phyloP scores from a whole-genome alignment of 2,329 filamentous ascomycete species.

The Hypocrella siamensis region DNA sequence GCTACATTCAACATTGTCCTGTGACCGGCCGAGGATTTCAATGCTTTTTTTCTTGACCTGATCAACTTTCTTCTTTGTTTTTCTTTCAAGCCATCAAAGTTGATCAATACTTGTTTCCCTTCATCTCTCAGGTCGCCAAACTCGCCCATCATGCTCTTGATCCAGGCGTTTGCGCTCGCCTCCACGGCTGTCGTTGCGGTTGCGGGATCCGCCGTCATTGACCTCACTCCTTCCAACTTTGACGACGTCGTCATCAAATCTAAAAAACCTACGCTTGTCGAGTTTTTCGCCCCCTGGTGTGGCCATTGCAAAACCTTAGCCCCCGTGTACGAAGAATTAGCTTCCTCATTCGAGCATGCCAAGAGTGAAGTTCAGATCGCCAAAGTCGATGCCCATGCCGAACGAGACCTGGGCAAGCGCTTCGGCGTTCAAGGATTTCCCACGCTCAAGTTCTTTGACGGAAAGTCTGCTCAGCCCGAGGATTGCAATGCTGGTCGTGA shows the following conservation, averaged over 20 bases:
- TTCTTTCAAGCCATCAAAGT: background rate
- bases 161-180: slow-evolving; percentile 45
- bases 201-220: slow-evolving; percentile 71
- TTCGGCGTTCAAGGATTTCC: slow-evolving; percentile 92
- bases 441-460: slow-evolving; percentile 95
- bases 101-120: background rate
- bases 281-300: slow-evolving; percentile 98
- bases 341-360: slow-evolving; percentile 52
- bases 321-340: slow-evolving; percentile 87
- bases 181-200: slow-evolving; percentile 38
- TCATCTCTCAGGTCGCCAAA: slow-evolving; percentile 1
- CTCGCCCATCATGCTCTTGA: slow-evolving; percentile 31
- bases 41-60: background rate
- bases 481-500: slow-evolving; percentile 84
- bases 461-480: slow-evolving; percentile 69
- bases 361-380: slow-evolving; percentile 67
- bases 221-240: slow-evolving; percentile 83
- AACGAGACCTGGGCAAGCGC: slow-evolving; percentile 69
- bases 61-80: background rate
- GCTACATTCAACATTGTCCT: too few relatives aligned
- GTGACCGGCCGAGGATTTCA: too few relatives aligned
- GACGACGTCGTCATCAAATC: slow-evolving; percentile 78
- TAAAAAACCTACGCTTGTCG: slow-evolving; percentile 87
- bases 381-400: slow-evolving; percentile 88
- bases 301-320: slow-evolving; percentile 98